A percentile compares a stretch with the other conserved stretches of the same genome.
These are phyloP conservation scores for Chionographis japonica DNA, from an alignment of 106 monocot species.

Conservation along the genomic window DNA sequence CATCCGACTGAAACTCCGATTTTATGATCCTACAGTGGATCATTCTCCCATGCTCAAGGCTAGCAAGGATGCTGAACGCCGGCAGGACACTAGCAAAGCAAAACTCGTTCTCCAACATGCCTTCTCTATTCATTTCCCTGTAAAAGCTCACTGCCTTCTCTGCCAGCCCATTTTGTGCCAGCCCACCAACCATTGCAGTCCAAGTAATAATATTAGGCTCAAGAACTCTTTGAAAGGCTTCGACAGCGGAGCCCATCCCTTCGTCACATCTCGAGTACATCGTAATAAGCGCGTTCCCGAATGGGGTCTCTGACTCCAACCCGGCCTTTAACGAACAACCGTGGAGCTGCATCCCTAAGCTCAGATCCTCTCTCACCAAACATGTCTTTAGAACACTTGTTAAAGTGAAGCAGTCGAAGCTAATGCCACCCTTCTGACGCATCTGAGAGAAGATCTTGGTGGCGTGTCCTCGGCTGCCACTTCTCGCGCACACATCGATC, in stretches of 20 bases:
- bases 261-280: slow-evolving; percentile 67
- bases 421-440: slow-evolving; percentile 13
- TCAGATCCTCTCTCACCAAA: slow-evolving; percentile 21
- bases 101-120: slow-evolving; percentile 56
- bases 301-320: slow-evolving; percentile 30
- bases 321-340: slow-evolving; percentile 39
- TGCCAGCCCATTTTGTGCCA: slow-evolving; percentile 27
- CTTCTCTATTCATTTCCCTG: slow-evolving; percentile 38
- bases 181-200: slow-evolving; percentile 61
- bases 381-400: slow-evolving; percentile 78
- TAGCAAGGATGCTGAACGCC: slow-evolving; percentile 24
- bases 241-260: slow-evolving; percentile 17
- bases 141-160: slow-evolving; percentile 36
- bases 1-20: slow-evolving; percentile 23
- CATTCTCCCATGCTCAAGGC: slow-evolving; percentile 47
- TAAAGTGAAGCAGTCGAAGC: slow-evolving; percentile 53
- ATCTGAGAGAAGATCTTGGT: slow-evolving; percentile 40
- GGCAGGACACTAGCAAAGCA: slow-evolving; percentile 49
- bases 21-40: slow-evolving; percentile 51
- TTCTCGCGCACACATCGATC: slow-evolving; percentile 63
- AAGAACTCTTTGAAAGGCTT: slow-evolving; percentile 35
- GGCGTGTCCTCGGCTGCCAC: slow-evolving; percentile 22
- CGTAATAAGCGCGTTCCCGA: slow-evolving; percentile 61
- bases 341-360: slow-evolving; percentile 60
- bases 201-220: slow-evolving; percentile 59